A percentile compares a stretch with the other conserved stretches of the same genome.
Conservation (phyloP, 2,329 filamentous ascomycete genomes). For the Trichophyton rubrum region DNA sequence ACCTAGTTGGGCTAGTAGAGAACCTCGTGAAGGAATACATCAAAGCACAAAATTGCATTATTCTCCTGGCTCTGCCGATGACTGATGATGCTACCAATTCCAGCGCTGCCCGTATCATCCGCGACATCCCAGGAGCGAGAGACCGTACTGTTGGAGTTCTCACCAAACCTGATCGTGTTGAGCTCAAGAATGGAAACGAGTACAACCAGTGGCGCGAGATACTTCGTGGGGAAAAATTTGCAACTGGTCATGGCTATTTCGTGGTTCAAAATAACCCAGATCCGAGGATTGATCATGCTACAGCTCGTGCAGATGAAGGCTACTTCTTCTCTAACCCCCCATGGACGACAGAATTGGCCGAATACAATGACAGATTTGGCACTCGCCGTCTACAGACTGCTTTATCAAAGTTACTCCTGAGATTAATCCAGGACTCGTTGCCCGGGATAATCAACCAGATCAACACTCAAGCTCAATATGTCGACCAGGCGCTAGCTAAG, state of each 20-base stretch:
- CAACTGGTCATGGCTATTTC: slow-evolving; percentile 63
- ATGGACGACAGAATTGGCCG: slow-evolving; percentile 35
- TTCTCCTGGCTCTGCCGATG: slow-evolving; percentile 67
- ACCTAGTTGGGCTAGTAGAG: slow-evolving; percentile 58
- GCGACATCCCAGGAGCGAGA: slow-evolving; percentile 41
- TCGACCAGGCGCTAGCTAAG: slow-evolving; percentile 43
- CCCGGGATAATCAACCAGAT: slow-evolving; percentile 32
- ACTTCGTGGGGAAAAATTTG: slow-evolving; percentile 49
- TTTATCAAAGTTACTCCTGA: slow-evolving; percentile 38
- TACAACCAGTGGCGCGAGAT: slow-evolving; percentile 52
- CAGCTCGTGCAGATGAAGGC: slow-evolving; percentile 39
- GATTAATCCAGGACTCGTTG: slow-evolving; percentile 32
- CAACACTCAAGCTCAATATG: slow-evolving; percentile 34
- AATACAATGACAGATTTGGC: slow-evolving; percentile 38
- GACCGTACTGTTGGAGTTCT: slow-evolving; percentile 59
- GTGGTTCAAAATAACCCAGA: slow-evolving; percentile 52
- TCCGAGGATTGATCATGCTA: slow-evolving; percentile 30
- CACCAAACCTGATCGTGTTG: slow-evolving; percentile 69
- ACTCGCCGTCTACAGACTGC: slow-evolving; percentile 38
- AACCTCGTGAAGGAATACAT: slow-evolving; percentile 62
- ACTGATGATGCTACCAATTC: slow-evolving; percentile 67
- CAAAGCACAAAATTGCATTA: slow-evolving; percentile 54
- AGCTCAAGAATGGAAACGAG: slow-evolving; percentile 36
- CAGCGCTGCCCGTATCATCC: slow-evolving; percentile 53
- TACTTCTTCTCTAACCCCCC: slow-evolving; percentile 38